These are phyloP conservation scores for Tylopilus sp. DNA, from an alignment of 768 basidiomycete species.

Conservation along the genomic window DNA sequence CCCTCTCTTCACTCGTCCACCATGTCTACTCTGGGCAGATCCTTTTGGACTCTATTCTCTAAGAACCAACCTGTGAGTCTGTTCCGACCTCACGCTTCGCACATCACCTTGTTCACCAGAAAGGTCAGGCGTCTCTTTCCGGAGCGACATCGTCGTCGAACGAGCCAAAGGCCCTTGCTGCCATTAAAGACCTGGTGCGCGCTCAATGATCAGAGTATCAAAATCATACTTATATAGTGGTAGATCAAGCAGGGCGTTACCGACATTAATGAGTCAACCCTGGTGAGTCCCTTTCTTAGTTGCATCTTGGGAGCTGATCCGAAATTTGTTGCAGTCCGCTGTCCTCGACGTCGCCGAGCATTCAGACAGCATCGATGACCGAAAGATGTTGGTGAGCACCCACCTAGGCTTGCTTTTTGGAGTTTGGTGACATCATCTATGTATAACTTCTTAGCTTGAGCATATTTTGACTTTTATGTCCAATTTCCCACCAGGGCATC, in stretches of 20 bases:
- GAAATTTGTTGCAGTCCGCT: constrained; percentile 41
- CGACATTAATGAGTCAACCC: constrained; percentile 27
- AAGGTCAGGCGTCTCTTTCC: constrained; percentile 12
- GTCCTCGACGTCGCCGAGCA: constrained; percentile 60
- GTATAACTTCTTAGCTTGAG: constrained; percentile 55
- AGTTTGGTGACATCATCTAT: not conserved
- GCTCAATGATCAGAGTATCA: not conserved
- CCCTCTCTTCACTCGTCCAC: constrained; percentile 6
- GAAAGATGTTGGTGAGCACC: constrained; percentile 66
- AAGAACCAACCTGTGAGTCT: constrained; percentile 26
- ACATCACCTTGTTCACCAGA: not conserved
- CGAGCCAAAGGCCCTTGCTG: constrained; percentile 26
- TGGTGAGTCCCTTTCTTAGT: constrained; percentile 14
- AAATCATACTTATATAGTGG: not conserved
- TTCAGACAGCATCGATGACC: constrained; percentile 65
- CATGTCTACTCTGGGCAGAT: constrained; percentile 29
- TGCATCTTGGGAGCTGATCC: not conserved
- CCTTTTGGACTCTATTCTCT: constrained; percentile 31
- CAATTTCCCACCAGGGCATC: constrained; percentile 45
- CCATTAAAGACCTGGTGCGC: constrained; percentile 31
- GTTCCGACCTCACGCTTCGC: not conserved
- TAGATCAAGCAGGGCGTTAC: constrained; percentile 29
- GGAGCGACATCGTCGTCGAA: not conserved
- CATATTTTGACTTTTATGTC: constrained; percentile 64
- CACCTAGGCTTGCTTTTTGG: not conserved